phyloP scores from a whole-genome alignment of 2,329 filamentous ascomycete species.

The Botrytis squamosa region DNA sequence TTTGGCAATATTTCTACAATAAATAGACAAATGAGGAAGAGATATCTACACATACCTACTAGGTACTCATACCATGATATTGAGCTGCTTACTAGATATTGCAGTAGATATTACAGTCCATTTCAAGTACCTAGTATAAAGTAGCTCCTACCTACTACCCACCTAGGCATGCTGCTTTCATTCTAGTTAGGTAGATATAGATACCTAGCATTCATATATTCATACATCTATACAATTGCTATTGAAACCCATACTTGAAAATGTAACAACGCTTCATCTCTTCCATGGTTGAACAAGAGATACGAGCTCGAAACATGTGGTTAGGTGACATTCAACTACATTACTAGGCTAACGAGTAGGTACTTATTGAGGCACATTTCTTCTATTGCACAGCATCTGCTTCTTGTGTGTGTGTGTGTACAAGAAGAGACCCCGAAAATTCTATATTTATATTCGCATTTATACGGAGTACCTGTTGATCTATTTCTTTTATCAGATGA shows the following conservation, averaged over 20 bases:
- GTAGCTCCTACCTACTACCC: background rate
- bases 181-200: background rate
- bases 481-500: background rate
- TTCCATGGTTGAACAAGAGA: background rate
- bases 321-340: background rate
- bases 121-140: background rate
- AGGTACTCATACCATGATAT: background rate
- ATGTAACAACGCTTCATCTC: background rate
- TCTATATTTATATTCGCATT: background rate
- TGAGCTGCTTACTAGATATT: background rate
- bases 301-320: background rate
- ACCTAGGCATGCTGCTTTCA: background rate
- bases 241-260: background rate
- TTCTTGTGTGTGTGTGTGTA: background rate
- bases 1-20: background rate
- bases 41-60: background rate
- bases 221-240: background rate
- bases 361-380: background rate
- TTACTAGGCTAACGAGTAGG: background rate
- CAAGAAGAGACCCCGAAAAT: background rate
- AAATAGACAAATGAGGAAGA: too few species aligned
- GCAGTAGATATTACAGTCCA: background rate
- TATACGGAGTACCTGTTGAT: background rate
- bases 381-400: background rate
- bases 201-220: background rate